Evolutionary conservation across 2,329 filamentous ascomycete genomes (phyloP).

Genomic region (Paracoccidioides brasiliensis): DNA sequence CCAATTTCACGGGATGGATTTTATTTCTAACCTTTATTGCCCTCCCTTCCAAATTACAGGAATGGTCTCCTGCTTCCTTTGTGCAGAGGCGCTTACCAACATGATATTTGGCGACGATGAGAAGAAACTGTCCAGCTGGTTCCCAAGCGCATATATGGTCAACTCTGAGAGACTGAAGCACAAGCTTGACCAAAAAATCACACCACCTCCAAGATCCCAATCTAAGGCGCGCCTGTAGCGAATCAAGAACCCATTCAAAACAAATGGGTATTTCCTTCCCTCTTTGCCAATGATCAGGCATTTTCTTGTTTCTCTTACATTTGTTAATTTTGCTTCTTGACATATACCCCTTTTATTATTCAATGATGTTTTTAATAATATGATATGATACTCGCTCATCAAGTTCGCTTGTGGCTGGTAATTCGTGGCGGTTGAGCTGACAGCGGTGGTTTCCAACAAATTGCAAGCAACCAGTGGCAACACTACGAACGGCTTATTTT

Average conservation of each 20-base stretch:
- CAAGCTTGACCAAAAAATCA: neutral
- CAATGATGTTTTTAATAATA: too few relatives aligned
- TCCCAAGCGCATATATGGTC: conserved; percentile 8
- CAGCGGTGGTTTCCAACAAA: too few relatives aligned
- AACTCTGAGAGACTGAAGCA: conserved; percentile 3
- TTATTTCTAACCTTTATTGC: neutral
- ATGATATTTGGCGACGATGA: conserved; percentile 11
- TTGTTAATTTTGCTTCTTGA: too few relatives aligned
- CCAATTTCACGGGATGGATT: neutral
- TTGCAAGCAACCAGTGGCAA: too few relatives aligned
- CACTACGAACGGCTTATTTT: too few relatives aligned
- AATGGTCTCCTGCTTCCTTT: conserved; percentile 10
- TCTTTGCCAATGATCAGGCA: neutral
- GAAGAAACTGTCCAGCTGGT: conserved; percentile 7
- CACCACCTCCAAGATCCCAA: neutral
- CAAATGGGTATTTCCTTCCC: neutral
- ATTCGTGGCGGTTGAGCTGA: too few relatives aligned
- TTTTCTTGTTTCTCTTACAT: too few relatives aligned
- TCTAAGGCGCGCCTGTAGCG: neutral
- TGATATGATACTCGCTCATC: too few relatives aligned
- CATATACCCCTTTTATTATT: too few relatives aligned
- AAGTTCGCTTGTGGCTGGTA: too few relatives aligned
- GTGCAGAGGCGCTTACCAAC: conserved; percentile 8
- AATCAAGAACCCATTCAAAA: neutral
- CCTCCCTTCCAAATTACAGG: conserved; percentile 1